phyloP scores from a whole-genome alignment of 2,329 filamentous ascomycete genomes.

The Penicillium sp. region DNA sequence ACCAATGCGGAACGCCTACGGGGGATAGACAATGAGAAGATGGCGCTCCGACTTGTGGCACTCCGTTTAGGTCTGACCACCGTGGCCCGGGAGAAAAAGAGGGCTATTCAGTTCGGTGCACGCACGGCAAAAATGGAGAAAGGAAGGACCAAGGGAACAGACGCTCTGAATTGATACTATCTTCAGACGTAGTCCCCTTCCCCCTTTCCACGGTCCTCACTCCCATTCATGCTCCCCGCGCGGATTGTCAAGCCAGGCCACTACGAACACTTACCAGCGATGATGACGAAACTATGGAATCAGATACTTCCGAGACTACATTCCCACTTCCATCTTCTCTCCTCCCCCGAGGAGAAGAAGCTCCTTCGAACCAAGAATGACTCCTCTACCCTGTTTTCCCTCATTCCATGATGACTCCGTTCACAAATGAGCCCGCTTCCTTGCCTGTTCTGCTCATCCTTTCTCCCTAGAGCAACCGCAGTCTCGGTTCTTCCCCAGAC shows the following conservation, averaged over 20 bases:
- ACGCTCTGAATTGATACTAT: conserved; percentile 35
- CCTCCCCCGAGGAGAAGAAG: too few relatives aligned
- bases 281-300: conserved; percentile 36
- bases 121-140: conserved; percentile 76
- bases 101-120: conserved; percentile 81
- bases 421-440: background rate
- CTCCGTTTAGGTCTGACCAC: conserved; percentile 63
- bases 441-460: background rate
- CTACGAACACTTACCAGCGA: conserved; percentile 19
- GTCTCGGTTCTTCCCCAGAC: conserved; percentile 6
- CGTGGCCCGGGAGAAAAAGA: conserved; percentile 83
- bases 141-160: conserved; percentile 61
- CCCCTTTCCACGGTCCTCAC: background rate
- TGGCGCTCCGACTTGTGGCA: conserved; percentile 70
- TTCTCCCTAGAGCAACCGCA: conserved; percentile 18
- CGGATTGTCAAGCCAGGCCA: background rate
- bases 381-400: too few relatives aligned
- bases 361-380: too few relatives aligned
- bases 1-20: conserved; percentile 11
- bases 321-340: background rate
- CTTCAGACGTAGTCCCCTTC: background rate
- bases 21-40: conserved; percentile 63
- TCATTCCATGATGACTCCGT: background rate
- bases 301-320: conserved; percentile 40
- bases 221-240: background rate